phyloP scores from a whole-genome alignment of 2,329 filamentous ascomycete genomes.

The Xylaria sp. region DNA sequence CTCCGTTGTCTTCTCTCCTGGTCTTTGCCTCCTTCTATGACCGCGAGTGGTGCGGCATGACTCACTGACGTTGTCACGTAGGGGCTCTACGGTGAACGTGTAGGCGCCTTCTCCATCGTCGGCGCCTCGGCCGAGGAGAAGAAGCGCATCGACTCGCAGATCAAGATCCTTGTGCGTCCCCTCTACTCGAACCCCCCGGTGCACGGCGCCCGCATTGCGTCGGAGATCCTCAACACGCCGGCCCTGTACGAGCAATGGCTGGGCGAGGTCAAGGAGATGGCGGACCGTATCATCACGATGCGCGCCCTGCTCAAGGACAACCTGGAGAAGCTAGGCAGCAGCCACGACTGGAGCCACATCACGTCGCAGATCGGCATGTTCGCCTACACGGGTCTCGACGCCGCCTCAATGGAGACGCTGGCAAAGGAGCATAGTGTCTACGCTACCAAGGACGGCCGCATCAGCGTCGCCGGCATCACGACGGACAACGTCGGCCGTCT shows the following conservation, averaged over 20 bases:
- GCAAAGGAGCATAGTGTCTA: slow-evolving; percentile 98
- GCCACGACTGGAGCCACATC: slow-evolving; percentile 99
- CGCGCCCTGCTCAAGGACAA: slow-evolving; percentile 93
- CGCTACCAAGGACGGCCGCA: slow-evolving; percentile 91
- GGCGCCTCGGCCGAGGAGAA: slow-evolving; percentile 88
- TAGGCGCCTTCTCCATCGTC: slow-evolving; percentile 95
- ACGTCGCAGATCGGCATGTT: slow-evolving; percentile 99
- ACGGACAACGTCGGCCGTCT: slow-evolving; percentile 81
- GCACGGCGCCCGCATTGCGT: slow-evolving; percentile 94
- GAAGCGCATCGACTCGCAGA: slow-evolving; percentile 94
- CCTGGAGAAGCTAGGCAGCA: slow-evolving; percentile 92
- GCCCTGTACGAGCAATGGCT: slow-evolving; percentile 94
- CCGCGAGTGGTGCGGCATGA: neutral
- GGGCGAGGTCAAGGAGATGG: slow-evolving; percentile 97
- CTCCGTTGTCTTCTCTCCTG: slow-evolving; percentile 38
- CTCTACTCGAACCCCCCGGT: slow-evolving; percentile 98
- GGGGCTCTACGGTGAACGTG: slow-evolving; percentile 98
- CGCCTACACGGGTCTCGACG: slow-evolving; percentile 92
- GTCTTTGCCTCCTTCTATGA: neutral
- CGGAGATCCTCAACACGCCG: slow-evolving; percentile 88
- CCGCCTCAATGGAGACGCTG: slow-evolving; percentile 90
- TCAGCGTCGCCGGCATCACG: slow-evolving; percentile 87
- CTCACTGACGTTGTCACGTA: slow-evolving; percentile 49
- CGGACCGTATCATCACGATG: slow-evolving; percentile 99
- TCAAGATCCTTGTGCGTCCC: slow-evolving; percentile 98